Evolutionary conservation across 1,284 basidiomycete genomes (phyloP).

Genomic region (Microbotryum violaceum): DNA sequence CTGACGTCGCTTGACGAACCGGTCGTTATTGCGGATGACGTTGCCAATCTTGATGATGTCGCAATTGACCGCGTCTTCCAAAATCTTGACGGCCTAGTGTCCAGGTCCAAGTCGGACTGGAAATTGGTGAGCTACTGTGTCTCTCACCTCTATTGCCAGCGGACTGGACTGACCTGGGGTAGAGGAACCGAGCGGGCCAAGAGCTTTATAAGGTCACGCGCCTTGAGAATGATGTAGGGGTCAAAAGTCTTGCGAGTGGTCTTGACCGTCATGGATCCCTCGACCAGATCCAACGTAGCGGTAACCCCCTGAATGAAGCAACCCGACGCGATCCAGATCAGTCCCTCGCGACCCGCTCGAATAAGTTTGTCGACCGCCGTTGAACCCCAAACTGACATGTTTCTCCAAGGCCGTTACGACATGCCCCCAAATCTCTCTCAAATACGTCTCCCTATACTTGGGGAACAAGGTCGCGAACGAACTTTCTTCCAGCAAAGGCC

Average conservation of each 20-base stretch:
- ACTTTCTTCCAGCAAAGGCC: constrained; percentile 88
- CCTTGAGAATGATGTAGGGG: constrained; percentile 92
- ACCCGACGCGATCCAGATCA: not conserved
- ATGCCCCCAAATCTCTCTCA: constrained; percentile 88
- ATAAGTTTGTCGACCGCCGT: not conserved
- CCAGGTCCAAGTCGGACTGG: not conserved
- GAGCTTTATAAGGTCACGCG: constrained; percentile 90
- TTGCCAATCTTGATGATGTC: constrained; percentile 98
- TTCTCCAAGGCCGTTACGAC: constrained; percentile 80
- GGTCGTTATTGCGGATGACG: constrained; percentile 88
- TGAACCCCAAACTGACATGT: constrained; percentile 51
- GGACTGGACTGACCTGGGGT: constrained; percentile 40
- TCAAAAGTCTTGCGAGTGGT: constrained; percentile 97
- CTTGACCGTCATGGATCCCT: constrained; percentile 93
- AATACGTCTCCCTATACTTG: constrained; percentile 94
- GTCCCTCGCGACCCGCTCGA: not conserved
- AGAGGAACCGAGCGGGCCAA: constrained; percentile 81
- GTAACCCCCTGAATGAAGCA: constrained; percentile 66
- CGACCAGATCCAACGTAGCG: constrained; percentile 89
- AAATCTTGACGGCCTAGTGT: constrained; percentile 73
- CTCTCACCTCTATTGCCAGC: too few relatives aligned
- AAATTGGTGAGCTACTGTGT: not conserved
- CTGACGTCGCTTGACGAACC: constrained; percentile 93
- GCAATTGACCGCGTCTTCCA: constrained; percentile 84
- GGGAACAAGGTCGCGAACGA: constrained; percentile 98